Base-by-base conservation (phyloP, 2,329 filamentous ascomycete genomes). In the Venturiaceae sp. region DNA sequence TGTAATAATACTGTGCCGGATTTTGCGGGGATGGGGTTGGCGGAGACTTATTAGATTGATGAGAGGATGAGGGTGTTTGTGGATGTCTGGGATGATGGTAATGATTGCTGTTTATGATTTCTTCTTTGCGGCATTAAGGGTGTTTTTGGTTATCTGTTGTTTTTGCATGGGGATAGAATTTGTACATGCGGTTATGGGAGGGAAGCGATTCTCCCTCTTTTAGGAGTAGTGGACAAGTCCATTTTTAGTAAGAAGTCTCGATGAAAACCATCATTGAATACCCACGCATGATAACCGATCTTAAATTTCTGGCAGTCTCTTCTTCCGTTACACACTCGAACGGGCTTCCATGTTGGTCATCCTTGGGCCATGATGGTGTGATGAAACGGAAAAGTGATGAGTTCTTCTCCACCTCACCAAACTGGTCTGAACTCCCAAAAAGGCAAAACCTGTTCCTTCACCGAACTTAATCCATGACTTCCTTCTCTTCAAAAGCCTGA, bases 11-110 rank as follows among this genome's bases (percentile, higher is more conserved):
- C 62, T 11, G 68, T 77, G 58, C 73, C 75, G 46, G 65, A 70
- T 60, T 79, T 73, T 69, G 66, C 59, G 56, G 61, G 61, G 50
- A 58, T 69, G 53, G 74, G 70, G 23, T 63, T 80, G 69, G 63
- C 68, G 47, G 77, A 80, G 72, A 69, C 68, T 63, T 79, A 78
- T 67, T 76, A 46, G 53, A 28, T 30, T 39, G 36, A n/a, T 39
- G n/a, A n/a, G n/a, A n/a, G 44, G 1, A 13, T 50, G 44, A 26
- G 28, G 41, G 41, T 47, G 21, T 21, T 47, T 9, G 39, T 44
- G 39, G 39, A 7, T 8, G 7, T 47, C 5, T 14, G 7, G 41
- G 21, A 28, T 16, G 41, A 28, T 28, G 44, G 30, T 50, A 16
- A 50, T 50, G 21, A 5, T 28, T n/a, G 13, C 14, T n/a, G 44